Evolutionary conservation across 2,329 filamentous ascomycete genomes (phyloP), one percentile per base, ranked within the genome.

Genomic region (Cladosporium sp.): DNA sequence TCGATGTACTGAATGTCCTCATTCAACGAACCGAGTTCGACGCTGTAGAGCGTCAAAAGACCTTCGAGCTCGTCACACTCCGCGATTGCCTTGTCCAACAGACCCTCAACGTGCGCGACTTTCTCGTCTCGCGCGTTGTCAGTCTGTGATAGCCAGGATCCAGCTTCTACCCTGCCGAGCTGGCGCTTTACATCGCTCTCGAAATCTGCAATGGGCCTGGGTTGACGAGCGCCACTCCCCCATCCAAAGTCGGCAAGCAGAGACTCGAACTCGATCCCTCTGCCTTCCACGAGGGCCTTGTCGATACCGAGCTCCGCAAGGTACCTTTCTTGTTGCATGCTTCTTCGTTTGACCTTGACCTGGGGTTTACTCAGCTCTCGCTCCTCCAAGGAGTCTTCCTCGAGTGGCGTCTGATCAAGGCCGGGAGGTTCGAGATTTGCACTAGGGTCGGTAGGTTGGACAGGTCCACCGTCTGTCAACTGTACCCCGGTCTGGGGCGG

Each of bases 1-100:
- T 99, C 93, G 57, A 99, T 97, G 66, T 95, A 97, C 3, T 90
- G 85, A 60, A 99, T 95, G 62, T 99, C 93, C 43, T 97, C 92
- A 51, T 91, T 90, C 24, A 99, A 78, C 43, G 91, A 97, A 61
- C 89, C 89, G 55, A 99, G 77, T 68, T 99, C 93, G 20, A 97
- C 93, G 41, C 88, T 89, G 69, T 99, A 99, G 29, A 99, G 73
- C 0, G 93, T 99, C 47, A 99, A 75, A 34, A 99, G 77, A 53
- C 95, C 95, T 66, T 99, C 93, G 52, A 99, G 76, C 71, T 97
- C 92, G 61, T 99, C 95, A 63, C 93, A 97, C 71, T 99, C 93
- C 17, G 85, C 80, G 61, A 99, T 90, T n/a, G 90, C 88, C 56
- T 85, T 79, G 64, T 99, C 92, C 49, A 99, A 85, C 49, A 95